Base-by-base conservation (phyloP, 2,329 filamentous ascomycete genomes). In the Cyanodermella asteris region DNA sequence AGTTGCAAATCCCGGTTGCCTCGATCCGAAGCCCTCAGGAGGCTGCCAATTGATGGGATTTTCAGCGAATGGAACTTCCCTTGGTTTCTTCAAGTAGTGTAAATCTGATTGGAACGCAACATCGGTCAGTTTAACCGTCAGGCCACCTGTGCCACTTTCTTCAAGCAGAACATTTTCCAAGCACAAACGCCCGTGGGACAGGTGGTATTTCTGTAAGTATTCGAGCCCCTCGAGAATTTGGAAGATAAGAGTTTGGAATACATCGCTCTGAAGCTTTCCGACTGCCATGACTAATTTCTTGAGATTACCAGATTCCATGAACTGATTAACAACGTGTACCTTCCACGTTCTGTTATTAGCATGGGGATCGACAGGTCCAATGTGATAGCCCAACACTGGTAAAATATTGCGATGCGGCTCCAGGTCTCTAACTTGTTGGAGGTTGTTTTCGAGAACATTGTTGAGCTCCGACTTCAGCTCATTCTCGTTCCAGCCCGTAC, bases 151-250 rank as follows among this genome's bases (percentile, higher is more conserved):
- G 30, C 73, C 69, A 18, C 75, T 74, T 5, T 64, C 68, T 31
- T 72, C 62, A 4, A 93, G 51, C 4, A 93, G 59, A 23, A 93
- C 61, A 34, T 91, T 91, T 11, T 66, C 61, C 8, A 72, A 59
- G 40, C 91, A 78, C 11, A 93, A 69, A 39, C 76, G 69, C 41
- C 77, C 75, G 46, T 94, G 87, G 13, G 78, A 59, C 28, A 93
- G 60, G 12, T 80, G 80, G 41, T 76, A 72, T 34, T 73, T 72
- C 47, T 94, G 84, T 26, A 91, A 66, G 43, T 74, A 91, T 30
- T 80, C 75, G 15, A 97, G 55, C 1, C 73, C 87, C 49, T 93
- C 80, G 14, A 97, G 62, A 11, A 97, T 58, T 39, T 91, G 80
- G 30, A 82, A 69, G n/a, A 80, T 87, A 73, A 81, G 94, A 13